Evolutionary conservation across 345 rosid species (phyloP).

Genomic region (Rhodamnia rubescens): DNA sequence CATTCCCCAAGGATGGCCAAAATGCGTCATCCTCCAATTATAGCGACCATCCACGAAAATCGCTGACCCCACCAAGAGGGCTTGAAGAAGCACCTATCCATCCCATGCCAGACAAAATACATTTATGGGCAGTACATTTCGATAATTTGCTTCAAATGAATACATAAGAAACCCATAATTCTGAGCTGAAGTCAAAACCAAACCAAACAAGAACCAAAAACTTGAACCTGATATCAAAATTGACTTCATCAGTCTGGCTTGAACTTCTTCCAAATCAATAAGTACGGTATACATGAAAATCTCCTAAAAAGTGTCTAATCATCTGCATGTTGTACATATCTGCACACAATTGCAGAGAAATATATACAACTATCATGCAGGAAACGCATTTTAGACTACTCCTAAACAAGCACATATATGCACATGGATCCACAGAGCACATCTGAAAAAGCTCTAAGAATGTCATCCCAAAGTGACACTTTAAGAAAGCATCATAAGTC

Average conservation of each 20-base stretch:
- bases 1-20: background rate
- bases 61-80: background rate
- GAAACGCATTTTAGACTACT: background rate
- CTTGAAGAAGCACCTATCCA: background rate
- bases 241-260: background rate
- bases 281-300: background rate
- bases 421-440: background rate
- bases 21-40: background rate
- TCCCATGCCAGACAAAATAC: background rate
- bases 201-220: background rate
- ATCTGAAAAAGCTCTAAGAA: background rate
- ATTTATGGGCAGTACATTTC: background rate
- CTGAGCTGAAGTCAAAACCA: background rate
- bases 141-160: background rate
- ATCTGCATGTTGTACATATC: background rate
- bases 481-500: background rate
- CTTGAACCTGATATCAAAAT: background rate
- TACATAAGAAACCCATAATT: background rate
- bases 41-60: background rate
- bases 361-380: background rate
- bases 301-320: background rate
- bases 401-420: background rate
- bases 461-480: background rate
- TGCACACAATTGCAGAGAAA: background rate
- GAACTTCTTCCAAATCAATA: background rate